Base-by-base conservation (phyloP, 2,329 filamentous ascomycete genomes). In the Arthroderma uncinatum region DNA sequence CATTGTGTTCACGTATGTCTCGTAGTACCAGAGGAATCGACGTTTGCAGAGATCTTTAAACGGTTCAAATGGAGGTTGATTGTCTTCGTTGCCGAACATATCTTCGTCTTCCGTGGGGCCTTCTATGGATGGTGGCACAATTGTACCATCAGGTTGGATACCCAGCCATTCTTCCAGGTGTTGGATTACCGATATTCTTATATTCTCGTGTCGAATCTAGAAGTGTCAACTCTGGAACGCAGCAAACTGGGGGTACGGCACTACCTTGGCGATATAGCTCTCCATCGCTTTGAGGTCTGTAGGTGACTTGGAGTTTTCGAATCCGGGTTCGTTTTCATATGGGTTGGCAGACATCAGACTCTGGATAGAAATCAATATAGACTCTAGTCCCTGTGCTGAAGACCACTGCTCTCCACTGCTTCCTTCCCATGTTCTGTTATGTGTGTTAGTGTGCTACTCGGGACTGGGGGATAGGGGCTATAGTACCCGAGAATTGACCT, bases 281-380 rank as follows among this genome's bases (percentile, higher is more conserved):
- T 81, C 79, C 70, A 91, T 87, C 58, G 84, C 79, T 70, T 84
- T 82, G 71, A 87, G 85, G 69, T 95, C 89, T 2, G 78, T 73
- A 0, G 78, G 73, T 7, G 81, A 78, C 48, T 85, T 85, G 10
- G 84, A 81, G 59, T 86, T 80, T 69, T 97, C 92, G 64, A 89
- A 96, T 4, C 93, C 93, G 1, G 93, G 93, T 69, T 98, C 93
- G 65, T 97, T 96, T 68, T 93, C 89, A 71, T 95, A 97, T 0
- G 92, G 93, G 64, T 96, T 95, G 28, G 82, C 75, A 0, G 90
- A 95, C 86, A 98, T 91, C 47, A 98, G 77, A 70, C 91, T 96
- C 72, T 98, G 93, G 58, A 98, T 96, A 4, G 92, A 97, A 55
- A 97, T 82, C 52, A 98, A 73, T 53, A 97, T 89, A 0, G 92